A percentile compares a stretch with the other conserved stretches of the same genome.
phyloP scores from a whole-genome alignment of 2,329 filamentous ascomycete genomes.

The Pseudogymnoascus sp. region DNA sequence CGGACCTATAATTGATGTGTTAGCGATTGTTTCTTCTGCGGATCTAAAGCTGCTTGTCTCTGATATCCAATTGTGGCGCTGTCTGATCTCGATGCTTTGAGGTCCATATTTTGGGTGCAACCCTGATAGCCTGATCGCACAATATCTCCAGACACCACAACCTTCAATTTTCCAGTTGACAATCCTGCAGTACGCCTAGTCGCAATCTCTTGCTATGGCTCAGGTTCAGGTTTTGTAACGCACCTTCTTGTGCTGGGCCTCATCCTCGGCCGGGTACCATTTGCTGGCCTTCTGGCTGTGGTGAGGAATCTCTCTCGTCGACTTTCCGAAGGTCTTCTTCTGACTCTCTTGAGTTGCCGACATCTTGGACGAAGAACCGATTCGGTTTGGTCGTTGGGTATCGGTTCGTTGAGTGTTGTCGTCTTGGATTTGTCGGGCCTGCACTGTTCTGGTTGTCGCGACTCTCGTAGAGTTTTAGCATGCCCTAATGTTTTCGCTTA shows the following conservation, averaged over 20 bases:
- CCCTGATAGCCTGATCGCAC: slow-evolving; percentile 7
- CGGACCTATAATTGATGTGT: slow-evolving; percentile 59
- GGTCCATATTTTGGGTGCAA: not conserved
- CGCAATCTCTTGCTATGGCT: slow-evolving; percentile 6
- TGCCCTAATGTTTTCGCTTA: slow-evolving; percentile 11
- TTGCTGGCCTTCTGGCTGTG: slow-evolving; percentile 89
- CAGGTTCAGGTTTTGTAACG: slow-evolving; percentile 31
- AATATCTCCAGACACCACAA: slow-evolving; percentile 7
- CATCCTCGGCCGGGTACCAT: slow-evolving; percentile 97
- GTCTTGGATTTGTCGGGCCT: slow-evolving; percentile 16
- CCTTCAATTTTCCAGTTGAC: slow-evolving; percentile 3
- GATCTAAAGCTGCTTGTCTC: not conserved
- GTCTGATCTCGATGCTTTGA: not conserved
- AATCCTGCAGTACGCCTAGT: not conserved
- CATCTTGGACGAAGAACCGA: slow-evolving; percentile 45
- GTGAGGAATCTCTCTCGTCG: slow-evolving; percentile 83
- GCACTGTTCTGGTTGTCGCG: slow-evolving; percentile 8
- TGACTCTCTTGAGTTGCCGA: slow-evolving; percentile 48
- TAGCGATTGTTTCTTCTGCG: slow-evolving; percentile 15
- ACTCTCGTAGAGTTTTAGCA: slow-evolving; percentile 6
- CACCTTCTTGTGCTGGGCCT: slow-evolving; percentile 87
- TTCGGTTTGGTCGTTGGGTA: slow-evolving; percentile 19
- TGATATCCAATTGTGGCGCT: slow-evolving; percentile 6
- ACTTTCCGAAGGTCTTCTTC: slow-evolving; percentile 96
- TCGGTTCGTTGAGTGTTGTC: slow-evolving; percentile 22